These are phyloP conservation scores for Sclerotinia spermophila DNA, from an alignment of 2,329 filamentous ascomycete species.

Conservation along the genomic window DNA sequence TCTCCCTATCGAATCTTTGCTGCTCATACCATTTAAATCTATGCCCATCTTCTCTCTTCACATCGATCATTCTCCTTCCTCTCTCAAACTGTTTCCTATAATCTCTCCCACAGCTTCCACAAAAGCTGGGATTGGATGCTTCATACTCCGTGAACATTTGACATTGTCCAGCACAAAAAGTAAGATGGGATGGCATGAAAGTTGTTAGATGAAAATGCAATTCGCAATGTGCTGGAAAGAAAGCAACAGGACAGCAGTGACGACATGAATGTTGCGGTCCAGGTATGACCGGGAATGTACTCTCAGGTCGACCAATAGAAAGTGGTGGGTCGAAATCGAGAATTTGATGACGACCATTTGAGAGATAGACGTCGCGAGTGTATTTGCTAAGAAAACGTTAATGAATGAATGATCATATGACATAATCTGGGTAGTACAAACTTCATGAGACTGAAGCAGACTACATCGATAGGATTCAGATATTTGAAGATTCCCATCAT, in stretches of 20 bases:
- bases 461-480: slow-evolving; percentile 27
- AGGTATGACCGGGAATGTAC: slow-evolving; percentile 18
- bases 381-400: slow-evolving; percentile 22
- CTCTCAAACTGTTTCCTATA: slow-evolving; percentile 27
- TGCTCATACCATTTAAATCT: slow-evolving; percentile 2
- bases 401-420: not conserved
- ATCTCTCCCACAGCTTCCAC: slow-evolving; percentile 21
- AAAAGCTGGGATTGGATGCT: slow-evolving; percentile 14
- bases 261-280: slow-evolving; percentile 22
- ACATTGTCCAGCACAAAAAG: slow-evolving; percentile 25
- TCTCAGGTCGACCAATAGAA: slow-evolving; percentile 24
- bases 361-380: slow-evolving; percentile 22
- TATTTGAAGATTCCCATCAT: slow-evolving; percentile 24
- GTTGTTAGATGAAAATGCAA: slow-evolving; percentile 30
- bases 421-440: slow-evolving; percentile 15
- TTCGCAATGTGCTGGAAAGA: slow-evolving; percentile 32
- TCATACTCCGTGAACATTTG: slow-evolving; percentile 21
- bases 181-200: slow-evolving; percentile 24
- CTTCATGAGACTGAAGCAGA: slow-evolving; percentile 27
- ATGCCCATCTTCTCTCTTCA: not conserved
- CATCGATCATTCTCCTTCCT: slow-evolving; percentile 26
- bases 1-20: not conserved
- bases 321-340: slow-evolving; percentile 10
- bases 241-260: slow-evolving; percentile 30
- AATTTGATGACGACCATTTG: not conserved